Conservation (phyloP, 257 asterid genomes). For the Solanum paucissectum region DNA sequence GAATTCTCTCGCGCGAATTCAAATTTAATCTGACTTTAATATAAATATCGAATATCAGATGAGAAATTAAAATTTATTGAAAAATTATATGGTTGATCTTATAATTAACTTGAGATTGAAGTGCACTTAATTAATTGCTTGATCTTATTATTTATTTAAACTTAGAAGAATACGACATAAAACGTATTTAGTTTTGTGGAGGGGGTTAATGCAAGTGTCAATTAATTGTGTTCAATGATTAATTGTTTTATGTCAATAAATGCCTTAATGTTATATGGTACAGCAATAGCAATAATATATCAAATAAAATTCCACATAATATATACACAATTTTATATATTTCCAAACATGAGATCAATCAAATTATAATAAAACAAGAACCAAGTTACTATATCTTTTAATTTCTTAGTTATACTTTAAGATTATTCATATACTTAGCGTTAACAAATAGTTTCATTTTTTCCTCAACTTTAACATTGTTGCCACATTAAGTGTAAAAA, state of each 20-base stretch:
- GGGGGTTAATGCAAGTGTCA: background rate
- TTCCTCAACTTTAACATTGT: too few species aligned
- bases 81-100: background rate
- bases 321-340: too few species aligned
- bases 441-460: too few species aligned
- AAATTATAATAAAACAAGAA: background rate
- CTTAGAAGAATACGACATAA: background rate
- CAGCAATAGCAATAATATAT: too few species aligned
- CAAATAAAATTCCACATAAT: too few species aligned
- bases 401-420: too few species aligned
- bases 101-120: background rate
- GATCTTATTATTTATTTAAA: background rate
- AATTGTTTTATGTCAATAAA: background rate
- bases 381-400: background rate
- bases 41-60: accelerated
- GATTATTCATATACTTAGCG: background rate
- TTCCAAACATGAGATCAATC: background rate
- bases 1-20: accelerated
- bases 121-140: background rate
- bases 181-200: background rate
- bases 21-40: too few species aligned
- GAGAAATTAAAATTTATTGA: background rate
- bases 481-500: too few species aligned
- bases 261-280: background rate
- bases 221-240: background rate